Evolutionary conservation across 306 rosid genomes (phyloP), one percentile per base, ranked within the genome.

Genomic region (Corylus americana): DNA sequence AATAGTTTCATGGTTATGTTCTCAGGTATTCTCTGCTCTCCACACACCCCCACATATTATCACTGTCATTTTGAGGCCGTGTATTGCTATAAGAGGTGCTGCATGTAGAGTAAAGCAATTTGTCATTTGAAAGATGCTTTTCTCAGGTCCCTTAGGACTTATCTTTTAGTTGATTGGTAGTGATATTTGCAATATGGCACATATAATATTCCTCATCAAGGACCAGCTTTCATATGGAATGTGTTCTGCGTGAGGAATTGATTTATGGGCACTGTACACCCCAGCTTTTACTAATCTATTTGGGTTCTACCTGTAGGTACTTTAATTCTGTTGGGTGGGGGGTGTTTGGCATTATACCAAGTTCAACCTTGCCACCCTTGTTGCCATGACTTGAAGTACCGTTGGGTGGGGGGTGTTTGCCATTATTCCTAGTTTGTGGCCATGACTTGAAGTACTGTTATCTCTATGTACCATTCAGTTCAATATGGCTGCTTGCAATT

Each of bases 1-100:
- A 8, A 64, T 91, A 66, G 95, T 91, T 80, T 91, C 95, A 69
- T 91, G 95, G 95, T 69, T 91, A 77, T 91, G 95, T 75, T 85
- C 92, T 84, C 95, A 89, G 95, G 95, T 91, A 89, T 75, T 37
- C 37, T 27, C 31, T 47, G 4, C 61, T 69, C 48, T 47, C 50
- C 51, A 18, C 51, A 1, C 14, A 16, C 50, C 51, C 20, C 16
- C 11, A 8, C 16, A 1, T 68, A 42, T 68, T 3, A 11, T 42
- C 25, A 39, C 27, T n/a, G 13, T 67, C 14, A 29, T 64, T 64
- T 16, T 5, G 2, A 64, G 37, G 11, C 47, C 44, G 8, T 29
- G 44, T 16, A 63, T 67, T 3, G 45, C 39, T 6, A 39, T 67
- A 17, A 67, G 2, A 67, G 22, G 27, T 31, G 51, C 51, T 42